These are phyloP conservation scores for Diaporthe destruens DNA, from an alignment of 2,329 filamentous ascomycete species.

Conservation along the genomic window DNA sequence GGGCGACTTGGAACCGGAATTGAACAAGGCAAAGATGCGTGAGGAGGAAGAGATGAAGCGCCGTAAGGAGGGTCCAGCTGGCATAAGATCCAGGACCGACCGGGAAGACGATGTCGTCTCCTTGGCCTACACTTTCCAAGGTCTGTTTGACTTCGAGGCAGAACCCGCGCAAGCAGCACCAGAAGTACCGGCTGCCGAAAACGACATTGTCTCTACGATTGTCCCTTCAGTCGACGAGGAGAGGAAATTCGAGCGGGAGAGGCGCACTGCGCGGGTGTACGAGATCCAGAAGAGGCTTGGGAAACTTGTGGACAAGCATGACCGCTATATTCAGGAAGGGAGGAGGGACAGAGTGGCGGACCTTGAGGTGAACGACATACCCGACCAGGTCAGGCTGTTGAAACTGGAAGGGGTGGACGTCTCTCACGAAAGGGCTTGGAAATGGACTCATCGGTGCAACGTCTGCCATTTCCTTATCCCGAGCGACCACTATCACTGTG, in stretches of 20 bases:
- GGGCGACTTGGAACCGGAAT: neutral
- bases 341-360: constrained; percentile 1
- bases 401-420: neutral
- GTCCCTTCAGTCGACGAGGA: no score
- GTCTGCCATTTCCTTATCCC: constrained; percentile 12
- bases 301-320: constrained; percentile 10
- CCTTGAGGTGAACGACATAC: constrained; percentile 17
- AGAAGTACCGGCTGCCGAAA: no score
- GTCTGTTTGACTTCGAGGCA: constrained; percentile 22
- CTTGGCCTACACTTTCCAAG: constrained; percentile 5
- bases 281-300: constrained; percentile 4
- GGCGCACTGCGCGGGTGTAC: neutral
- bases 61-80: neutral
- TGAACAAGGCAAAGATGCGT: neutral
- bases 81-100: no score
- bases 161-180: neutral
- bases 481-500: constrained; percentile 8
- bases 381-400: constrained; percentile 8
- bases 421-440: constrained; percentile 5
- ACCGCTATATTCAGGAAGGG: constrained; percentile 15
- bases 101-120: constrained; percentile 8
- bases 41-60: constrained; percentile 5
- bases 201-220: no score
- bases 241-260: neutral
- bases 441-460: constrained; percentile 5